These are phyloP conservation scores for Verticillium nubilum DNA, from an alignment of 2,329 filamentous ascomycete genomes.

Conservation along the genomic window DNA sequence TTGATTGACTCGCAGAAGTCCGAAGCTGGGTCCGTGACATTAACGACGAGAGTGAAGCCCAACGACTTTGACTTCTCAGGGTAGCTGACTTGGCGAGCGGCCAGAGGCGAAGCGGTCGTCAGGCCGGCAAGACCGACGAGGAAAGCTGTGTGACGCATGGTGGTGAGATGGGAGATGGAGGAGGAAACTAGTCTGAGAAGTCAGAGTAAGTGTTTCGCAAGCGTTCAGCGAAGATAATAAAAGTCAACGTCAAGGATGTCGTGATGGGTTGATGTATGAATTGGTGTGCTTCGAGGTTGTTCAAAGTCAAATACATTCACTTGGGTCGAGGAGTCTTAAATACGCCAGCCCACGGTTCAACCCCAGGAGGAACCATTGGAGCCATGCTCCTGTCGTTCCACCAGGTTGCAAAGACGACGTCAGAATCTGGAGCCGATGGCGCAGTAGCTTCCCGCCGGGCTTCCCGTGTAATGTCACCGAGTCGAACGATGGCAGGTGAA, in stretches of 20 bases:
- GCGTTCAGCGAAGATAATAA: not conserved
- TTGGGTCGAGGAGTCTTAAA: not conserved
- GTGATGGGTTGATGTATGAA: not conserved
- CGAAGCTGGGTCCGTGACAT: constrained; percentile 32
- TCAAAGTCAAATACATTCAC: not conserved
- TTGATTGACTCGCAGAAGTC: constrained; percentile 37
- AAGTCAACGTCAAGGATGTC: not conserved
- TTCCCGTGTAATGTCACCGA: not conserved
- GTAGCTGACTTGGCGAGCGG: not conserved
- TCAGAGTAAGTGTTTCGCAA: not conserved
- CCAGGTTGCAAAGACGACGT: not conserved
- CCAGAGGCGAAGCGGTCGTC: constrained; percentile 10
- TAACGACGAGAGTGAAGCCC: constrained; percentile 37
- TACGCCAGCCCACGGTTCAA: not conserved
- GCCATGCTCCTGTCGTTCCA: not conserved
- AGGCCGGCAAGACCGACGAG: constrained; percentile 9
- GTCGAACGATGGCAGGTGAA: not conserved
- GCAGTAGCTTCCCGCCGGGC: not conserved
- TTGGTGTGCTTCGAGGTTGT: not conserved
- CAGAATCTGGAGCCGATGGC: not conserved
- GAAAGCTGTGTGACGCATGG: not conserved
- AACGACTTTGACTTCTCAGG: constrained; percentile 12
- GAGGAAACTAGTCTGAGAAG: not conserved
- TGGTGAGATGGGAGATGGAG: no score
- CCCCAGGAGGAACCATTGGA: not conserved